Percentiles rank a stretch among this genome's conserved stretches.
These are phyloP conservation scores for Termitomyces sp. DNA, from an alignment of 768 basidiomycete species.

Conservation along the genomic window DNA sequence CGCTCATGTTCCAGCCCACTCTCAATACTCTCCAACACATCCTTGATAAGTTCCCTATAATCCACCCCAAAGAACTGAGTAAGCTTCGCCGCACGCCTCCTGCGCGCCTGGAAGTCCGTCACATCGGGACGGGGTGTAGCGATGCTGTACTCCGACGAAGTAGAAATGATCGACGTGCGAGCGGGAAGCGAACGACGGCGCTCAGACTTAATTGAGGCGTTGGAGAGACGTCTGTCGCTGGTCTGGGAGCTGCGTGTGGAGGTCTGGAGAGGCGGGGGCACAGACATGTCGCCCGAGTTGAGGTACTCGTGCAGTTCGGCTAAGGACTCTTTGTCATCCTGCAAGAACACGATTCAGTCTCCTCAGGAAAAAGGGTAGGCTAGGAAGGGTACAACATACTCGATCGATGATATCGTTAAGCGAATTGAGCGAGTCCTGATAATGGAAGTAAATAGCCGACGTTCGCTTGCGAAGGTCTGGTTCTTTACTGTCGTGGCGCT, in stretches of 20 bases:
- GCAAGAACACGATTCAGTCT: constrained; percentile 5
- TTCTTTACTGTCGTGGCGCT: constrained; percentile 15
- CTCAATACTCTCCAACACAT: constrained; percentile 81
- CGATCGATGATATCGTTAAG: constrained; percentile 75
- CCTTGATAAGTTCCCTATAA: constrained; percentile 72
- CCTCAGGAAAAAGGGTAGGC: neutral
- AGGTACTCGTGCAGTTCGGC: constrained; percentile 73
- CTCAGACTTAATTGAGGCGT: constrained; percentile 47
- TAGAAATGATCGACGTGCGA: constrained; percentile 56
- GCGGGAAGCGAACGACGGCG: constrained; percentile 70
- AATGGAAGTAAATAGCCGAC: constrained; percentile 67
- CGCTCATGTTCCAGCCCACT: constrained; percentile 68
- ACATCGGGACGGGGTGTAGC: constrained; percentile 39
- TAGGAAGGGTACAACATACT: constrained; percentile 44
- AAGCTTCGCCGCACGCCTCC: constrained; percentile 77
- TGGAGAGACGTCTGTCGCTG: constrained; percentile 28
- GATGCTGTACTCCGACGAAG: constrained; percentile 48
- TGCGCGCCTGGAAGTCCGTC: constrained; percentile 64
- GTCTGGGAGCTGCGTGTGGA: constrained; percentile 14
- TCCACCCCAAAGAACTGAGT: constrained; percentile 87
- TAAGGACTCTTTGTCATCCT: constrained; percentile 78
- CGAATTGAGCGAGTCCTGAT: constrained; percentile 80
- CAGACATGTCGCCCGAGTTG: constrained; percentile 23
- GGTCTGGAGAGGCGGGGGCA: constrained; percentile 21
- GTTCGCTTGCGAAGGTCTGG: constrained; percentile 15